A percentile compares a stretch with the other conserved stretches of the same genome.
phyloP scores from a whole-genome alignment of 148 eudicot genomes.

The Camellia sinensis region DNA sequence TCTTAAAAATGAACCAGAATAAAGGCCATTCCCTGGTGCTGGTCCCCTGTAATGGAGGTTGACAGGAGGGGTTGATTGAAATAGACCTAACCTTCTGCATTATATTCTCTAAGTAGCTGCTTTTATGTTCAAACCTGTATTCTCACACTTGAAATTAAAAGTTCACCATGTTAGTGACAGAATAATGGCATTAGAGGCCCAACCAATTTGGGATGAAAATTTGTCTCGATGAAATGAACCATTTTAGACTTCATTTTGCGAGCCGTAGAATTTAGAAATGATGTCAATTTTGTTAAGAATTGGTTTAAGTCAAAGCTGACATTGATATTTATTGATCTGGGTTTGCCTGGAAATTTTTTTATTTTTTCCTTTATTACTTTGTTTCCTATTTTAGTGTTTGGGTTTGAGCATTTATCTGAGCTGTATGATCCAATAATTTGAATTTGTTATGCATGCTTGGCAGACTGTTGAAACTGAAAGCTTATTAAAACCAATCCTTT shows the following conservation, averaged over 20 bases:
- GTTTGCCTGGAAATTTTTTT: background rate
- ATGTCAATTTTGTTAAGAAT: too few relatives aligned
- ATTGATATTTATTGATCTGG: too few relatives aligned
- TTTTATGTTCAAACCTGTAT: background rate
- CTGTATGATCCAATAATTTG: background rate
- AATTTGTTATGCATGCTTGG: constrained; percentile 17
- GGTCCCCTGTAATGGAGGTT: background rate
- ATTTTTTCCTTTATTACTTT: background rate
- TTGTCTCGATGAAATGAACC: too few relatives aligned
- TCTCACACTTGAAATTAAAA: background rate
- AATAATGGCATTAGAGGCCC: too few relatives aligned
- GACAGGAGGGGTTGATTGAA: background rate
- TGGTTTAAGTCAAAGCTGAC: too few relatives aligned
- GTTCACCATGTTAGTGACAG: too few relatives aligned
- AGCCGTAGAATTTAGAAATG: too few relatives aligned
- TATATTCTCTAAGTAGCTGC: background rate
- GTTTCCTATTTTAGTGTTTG: background rate
- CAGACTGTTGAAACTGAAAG: constrained; percentile 83
- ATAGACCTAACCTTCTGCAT: background rate
- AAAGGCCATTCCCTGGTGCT: background rate
- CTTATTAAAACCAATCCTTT: constrained; percentile 73
- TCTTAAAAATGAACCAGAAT: background rate
- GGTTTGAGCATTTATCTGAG: background rate
- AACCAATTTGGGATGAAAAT: too few relatives aligned
- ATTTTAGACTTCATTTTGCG: too few relatives aligned